A percentile compares a stretch with the other conserved stretches of the same genome.
Evolutionary conservation across 2,329 filamentous ascomycete species (phyloP).

Genomic region (Parafenestella ontariensis): DNA sequence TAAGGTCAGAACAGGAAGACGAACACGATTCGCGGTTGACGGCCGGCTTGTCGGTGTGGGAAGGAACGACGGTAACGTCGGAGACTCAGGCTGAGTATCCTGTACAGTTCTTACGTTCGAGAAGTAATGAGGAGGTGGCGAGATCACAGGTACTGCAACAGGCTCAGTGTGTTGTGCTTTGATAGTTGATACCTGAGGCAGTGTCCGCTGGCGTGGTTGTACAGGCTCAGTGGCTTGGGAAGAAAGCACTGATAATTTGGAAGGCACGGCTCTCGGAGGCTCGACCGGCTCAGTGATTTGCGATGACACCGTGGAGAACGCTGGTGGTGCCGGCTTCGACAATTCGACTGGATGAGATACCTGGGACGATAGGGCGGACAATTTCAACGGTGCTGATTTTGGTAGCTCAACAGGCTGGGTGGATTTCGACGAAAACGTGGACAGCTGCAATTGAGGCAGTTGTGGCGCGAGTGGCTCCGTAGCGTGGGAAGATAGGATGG

Average conservation of each 20-base stretch:
- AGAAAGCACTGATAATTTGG: conserved; percentile 27
- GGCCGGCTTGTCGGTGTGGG: conserved; percentile 40
- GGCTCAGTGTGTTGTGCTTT: conserved; percentile 41
- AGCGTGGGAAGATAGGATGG: conserved; percentile 24
- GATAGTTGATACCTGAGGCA: conserved; percentile 32
- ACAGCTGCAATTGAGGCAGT: conserved; percentile 20
- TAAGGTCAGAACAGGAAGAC: conserved; percentile 23
- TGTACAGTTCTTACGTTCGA: conserved; percentile 40
- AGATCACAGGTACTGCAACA: conserved; percentile 12
- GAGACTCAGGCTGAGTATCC: conserved; percentile 44
- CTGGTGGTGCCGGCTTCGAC: conserved; percentile 13
- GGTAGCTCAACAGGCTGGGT: conserved; percentile 32
- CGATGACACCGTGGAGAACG: conserved; percentile 26
- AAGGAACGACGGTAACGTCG: conserved; percentile 41
- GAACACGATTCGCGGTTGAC: conserved; percentile 35
- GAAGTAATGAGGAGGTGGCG: conserved; percentile 21
- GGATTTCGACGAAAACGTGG: conserved; percentile 24
- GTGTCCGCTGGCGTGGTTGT: conserved; percentile 21
- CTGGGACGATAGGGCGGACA: conserved; percentile 25
- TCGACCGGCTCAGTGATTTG: conserved; percentile 30
- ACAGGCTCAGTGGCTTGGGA: conserved; percentile 36
- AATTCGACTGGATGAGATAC: conserved; percentile 32
- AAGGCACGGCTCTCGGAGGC: conserved; percentile 14
- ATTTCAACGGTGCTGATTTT: conserved; percentile 1
- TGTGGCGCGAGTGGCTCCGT: conserved; percentile 33